Evolutionary conservation across 169 alveolate genomes (phyloP).

Genomic region (Cyclospora cayetanensis): DNA sequence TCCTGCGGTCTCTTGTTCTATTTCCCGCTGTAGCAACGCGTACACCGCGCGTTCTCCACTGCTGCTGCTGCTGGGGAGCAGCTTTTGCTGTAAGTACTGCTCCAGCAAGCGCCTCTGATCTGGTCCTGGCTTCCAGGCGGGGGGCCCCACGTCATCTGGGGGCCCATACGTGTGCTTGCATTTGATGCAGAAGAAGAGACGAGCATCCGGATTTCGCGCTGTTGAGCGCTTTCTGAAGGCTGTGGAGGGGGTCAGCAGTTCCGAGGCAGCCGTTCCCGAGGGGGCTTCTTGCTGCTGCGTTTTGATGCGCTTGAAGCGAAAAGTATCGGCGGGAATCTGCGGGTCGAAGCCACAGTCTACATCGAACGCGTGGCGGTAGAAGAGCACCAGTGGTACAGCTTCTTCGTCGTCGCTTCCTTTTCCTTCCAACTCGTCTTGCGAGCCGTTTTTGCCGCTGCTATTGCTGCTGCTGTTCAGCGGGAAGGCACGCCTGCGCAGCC

Average conservation of each 20-base stretch:
- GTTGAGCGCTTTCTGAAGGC: background rate
- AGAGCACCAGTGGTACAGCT: background rate
- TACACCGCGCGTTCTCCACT: background rate
- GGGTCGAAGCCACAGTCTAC: constrained; percentile 44
- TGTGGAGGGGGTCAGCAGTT: background rate
- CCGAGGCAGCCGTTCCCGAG: background rate
- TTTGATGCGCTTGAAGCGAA: background rate
- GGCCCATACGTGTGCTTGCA: constrained; percentile 18
- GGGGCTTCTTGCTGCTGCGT: background rate
- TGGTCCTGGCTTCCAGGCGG: background rate
- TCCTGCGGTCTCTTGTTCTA: background rate
- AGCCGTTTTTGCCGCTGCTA: background rate
- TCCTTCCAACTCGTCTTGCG: background rate
- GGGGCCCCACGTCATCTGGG: constrained; percentile 31
- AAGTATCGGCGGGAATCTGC: background rate
- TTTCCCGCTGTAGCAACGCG: background rate
- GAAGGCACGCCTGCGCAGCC: background rate
- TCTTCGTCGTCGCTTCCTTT: background rate
- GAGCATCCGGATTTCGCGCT: constrained; percentile 43
- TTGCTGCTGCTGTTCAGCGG: constrained; percentile 14
- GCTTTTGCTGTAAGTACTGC: background rate
- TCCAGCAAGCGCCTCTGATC: background rate
- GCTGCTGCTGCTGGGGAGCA: background rate
- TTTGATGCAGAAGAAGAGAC: constrained; percentile 32
- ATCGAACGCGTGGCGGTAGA: constrained; percentile 28